phyloP scores from a whole-genome alignment of 1,284 basidiomycete genomes.

The Malassezia obtusa region DNA sequence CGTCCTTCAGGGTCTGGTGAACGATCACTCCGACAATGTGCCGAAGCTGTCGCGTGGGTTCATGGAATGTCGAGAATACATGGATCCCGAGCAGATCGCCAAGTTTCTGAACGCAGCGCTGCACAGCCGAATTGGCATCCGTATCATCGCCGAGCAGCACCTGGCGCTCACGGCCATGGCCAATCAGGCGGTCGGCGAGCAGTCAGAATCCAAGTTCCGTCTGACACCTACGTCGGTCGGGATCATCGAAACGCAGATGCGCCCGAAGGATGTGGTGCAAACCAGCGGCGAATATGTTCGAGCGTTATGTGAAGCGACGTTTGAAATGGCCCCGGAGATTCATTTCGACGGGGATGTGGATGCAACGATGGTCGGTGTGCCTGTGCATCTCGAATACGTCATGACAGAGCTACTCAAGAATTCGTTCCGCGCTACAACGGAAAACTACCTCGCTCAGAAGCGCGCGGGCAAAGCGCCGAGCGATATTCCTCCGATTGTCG shows the following conservation, averaged over 20 bases:
- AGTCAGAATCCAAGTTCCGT: conserved; percentile 9
- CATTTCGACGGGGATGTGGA: conserved; percentile 25
- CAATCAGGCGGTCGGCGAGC: conserved; percentile 8
- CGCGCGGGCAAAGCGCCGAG: neutral
- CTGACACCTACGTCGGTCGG: conserved; percentile 29
- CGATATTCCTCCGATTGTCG: conserved; percentile 57
- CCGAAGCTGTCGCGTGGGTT: conserved; percentile 82
- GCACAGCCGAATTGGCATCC: conserved; percentile 72
- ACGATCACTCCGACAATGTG: conserved; percentile 72
- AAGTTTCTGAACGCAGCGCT: conserved; percentile 74
- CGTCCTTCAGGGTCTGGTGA: conserved; percentile 62
- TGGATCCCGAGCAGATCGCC: conserved; percentile 65
- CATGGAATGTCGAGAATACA: conserved; percentile 72
- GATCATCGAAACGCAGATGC: conserved; percentile 36
- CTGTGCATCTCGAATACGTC: conserved; percentile 79
- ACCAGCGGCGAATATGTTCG: conserved; percentile 61
- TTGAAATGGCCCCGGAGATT: conserved; percentile 59
- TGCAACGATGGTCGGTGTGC: conserved; percentile 59
- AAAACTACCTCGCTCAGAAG: conserved; percentile 18
- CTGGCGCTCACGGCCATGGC: conserved; percentile 56
- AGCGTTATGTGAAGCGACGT: conserved; percentile 74
- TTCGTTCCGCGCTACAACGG: conserved; percentile 67
- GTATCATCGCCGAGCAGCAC: conserved; percentile 84
- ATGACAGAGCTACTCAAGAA: conserved; percentile 61
- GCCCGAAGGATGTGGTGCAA: conserved; percentile 45